These are phyloP conservation scores for Coemansia sp. DNA, from an alignment of 192 early-diverging fungal genomes.

Conservation along the genomic window DNA sequence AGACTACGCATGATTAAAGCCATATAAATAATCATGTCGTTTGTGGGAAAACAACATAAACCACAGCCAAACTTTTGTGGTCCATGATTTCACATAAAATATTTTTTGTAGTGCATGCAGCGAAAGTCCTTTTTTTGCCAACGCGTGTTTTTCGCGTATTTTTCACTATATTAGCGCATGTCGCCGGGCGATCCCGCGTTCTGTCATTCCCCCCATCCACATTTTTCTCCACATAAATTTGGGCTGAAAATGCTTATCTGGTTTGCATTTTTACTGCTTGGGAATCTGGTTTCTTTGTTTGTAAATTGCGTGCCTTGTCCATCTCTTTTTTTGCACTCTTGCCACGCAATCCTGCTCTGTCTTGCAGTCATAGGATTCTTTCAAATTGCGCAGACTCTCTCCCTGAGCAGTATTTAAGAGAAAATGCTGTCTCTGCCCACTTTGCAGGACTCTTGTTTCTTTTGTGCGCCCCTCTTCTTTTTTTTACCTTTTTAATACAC, in stretches of 20 bases:
- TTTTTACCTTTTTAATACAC: not conserved
- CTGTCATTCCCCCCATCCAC: not conserved
- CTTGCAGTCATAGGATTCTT: not conserved
- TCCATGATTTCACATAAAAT: too few relatives aligned
- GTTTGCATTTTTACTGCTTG: conserved; percentile 4
- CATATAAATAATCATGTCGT: too few relatives aligned
- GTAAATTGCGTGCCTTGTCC: not conserved
- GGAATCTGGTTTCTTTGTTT: conserved; percentile 6
- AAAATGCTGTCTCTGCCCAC: not conserved
- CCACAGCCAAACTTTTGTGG: too few relatives aligned
- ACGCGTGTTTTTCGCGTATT: conserved; percentile 12
- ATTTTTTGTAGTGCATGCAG: too few relatives aligned
- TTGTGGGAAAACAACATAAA: too few relatives aligned
- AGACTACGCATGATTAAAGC: too few relatives aligned
- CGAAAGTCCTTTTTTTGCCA: not conserved
- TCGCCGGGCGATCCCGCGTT: conserved; percentile 10
- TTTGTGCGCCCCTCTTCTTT: not conserved
- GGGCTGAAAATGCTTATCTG: conserved; percentile 1
- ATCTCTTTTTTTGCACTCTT: not conserved
- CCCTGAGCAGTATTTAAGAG: conserved; percentile 4
- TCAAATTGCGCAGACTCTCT: too few relatives aligned
- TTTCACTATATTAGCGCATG: not conserved
- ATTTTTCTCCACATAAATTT: not conserved
- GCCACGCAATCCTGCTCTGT: not conserved
- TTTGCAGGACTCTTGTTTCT: not conserved